A percentile compares a stretch with the other conserved stretches of the same genome.
phyloP scores from a whole-genome alignment of 225 moss, liverwort and hornwort genomes.

The Thuidium tamariscinum region DNA sequence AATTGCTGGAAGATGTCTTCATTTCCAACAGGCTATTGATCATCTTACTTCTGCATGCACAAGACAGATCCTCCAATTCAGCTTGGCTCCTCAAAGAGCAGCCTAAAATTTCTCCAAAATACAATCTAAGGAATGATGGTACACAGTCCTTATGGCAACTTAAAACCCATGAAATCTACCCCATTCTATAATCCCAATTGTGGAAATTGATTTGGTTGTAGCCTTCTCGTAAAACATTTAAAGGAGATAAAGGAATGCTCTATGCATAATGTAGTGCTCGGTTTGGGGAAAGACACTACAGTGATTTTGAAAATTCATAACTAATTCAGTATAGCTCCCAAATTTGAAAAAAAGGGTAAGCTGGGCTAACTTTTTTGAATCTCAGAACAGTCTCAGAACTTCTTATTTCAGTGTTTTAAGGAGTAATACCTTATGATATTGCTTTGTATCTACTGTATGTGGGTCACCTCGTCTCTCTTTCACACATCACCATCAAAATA shows the following conservation, averaged over 20 bases:
- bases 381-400: background rate
- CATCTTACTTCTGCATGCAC: background rate
- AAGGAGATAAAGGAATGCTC: background rate
- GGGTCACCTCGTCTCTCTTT: background rate
- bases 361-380: background rate
- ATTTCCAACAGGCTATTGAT: background rate
- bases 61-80: background rate
- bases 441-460: background rate
- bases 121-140: background rate
- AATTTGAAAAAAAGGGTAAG: background rate
- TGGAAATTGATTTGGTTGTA: background rate
- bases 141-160: background rate
- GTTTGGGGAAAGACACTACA: background rate
- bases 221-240: background rate
- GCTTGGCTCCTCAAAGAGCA: background rate
- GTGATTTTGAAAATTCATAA: background rate
- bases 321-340: background rate
- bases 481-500: background rate
- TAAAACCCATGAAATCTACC: background rate
- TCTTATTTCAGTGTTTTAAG: background rate
- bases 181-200: background rate
- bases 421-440: background rate
- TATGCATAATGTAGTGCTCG: too few species aligned
- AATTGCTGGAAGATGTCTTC: background rate
- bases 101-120: background rate